Percentiles rank a stretch among this genome's conserved stretches.
Evolutionary conservation across 345 rosid species (phyloP).

Genomic region (Syzygium grande): DNA sequence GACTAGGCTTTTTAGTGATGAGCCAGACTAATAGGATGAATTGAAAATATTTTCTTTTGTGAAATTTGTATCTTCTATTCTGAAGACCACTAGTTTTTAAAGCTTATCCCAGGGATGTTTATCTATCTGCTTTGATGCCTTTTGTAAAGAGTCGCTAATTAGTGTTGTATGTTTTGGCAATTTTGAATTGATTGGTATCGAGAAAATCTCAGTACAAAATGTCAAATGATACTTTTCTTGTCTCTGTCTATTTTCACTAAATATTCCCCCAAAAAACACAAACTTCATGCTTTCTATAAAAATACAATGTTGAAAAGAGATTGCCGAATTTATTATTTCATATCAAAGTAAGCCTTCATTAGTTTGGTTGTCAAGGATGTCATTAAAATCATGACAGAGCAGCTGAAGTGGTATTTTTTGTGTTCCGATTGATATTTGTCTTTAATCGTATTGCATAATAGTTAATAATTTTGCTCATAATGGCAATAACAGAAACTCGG

Average conservation of each 20-base stretch:
- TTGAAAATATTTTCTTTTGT: background rate
- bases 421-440: background rate
- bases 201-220: background rate
- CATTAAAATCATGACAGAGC: background rate
- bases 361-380: background rate
- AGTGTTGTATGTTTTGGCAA: background rate
- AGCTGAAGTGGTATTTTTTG: background rate
- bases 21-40: background rate
- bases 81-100: background rate
- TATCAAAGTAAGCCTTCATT: background rate
- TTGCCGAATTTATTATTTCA: background rate
- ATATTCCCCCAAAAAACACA: background rate
- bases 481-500: conserved; percentile 67
- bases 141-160: background rate
- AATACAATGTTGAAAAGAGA: background rate
- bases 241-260: background rate
- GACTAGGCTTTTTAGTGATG: background rate
- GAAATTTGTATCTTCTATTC: background rate
- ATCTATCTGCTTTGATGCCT: background rate
- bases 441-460: background rate
- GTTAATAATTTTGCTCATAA: background rate
- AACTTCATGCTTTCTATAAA: background rate
- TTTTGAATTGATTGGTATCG: background rate
- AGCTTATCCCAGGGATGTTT: background rate
- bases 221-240: background rate